Evolutionary conservation across 169 alveolate species (phyloP).

Genomic region (Neospora caninum): DNA sequence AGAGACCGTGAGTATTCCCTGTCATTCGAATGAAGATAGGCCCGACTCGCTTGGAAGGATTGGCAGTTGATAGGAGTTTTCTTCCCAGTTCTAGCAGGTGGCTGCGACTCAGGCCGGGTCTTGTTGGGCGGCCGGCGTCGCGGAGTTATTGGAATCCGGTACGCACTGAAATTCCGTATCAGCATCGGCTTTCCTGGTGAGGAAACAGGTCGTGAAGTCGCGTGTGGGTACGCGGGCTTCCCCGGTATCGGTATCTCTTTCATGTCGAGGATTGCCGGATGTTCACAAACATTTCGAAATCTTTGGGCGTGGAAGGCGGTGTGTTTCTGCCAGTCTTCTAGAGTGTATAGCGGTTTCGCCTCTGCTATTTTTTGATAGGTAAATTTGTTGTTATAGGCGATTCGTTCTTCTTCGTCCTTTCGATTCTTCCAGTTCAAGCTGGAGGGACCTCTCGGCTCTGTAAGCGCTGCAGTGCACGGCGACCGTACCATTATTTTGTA

Average conservation of each 20-base stretch:
- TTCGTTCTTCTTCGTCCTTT: not conserved
- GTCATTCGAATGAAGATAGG: not conserved
- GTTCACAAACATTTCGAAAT: slow-evolving; percentile 10
- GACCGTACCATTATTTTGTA: slow-evolving; percentile 12
- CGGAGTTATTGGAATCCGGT: slow-evolving; percentile 6
- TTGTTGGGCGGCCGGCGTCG: not conserved
- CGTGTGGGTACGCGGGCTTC: not conserved
- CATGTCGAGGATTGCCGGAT: slow-evolving; percentile 17
- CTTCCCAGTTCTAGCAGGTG: not conserved
- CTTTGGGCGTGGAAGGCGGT: slow-evolving; percentile 35
- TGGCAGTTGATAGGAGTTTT: not conserved
- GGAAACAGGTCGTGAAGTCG: not conserved
- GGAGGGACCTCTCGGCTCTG: slow-evolving; percentile 22
- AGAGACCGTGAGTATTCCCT: slow-evolving; percentile 22
- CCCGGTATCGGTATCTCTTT: not conserved
- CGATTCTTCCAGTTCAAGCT: slow-evolving; percentile 8
- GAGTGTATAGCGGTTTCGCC: slow-evolving; percentile 3
- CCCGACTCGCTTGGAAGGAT: not conserved
- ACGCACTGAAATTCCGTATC: slow-evolving; percentile 15
- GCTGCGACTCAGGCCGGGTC: not conserved
- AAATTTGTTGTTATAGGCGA: slow-evolving; percentile 6
- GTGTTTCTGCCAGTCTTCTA: slow-evolving; percentile 32
- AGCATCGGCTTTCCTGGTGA: not conserved
- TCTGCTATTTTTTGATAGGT: slow-evolving; percentile 3
- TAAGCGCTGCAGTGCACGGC: slow-evolving; percentile 8